Conservation (phyloP, 1,139 yeast genomes). For the Magnusiomyces magnusii region DNA sequence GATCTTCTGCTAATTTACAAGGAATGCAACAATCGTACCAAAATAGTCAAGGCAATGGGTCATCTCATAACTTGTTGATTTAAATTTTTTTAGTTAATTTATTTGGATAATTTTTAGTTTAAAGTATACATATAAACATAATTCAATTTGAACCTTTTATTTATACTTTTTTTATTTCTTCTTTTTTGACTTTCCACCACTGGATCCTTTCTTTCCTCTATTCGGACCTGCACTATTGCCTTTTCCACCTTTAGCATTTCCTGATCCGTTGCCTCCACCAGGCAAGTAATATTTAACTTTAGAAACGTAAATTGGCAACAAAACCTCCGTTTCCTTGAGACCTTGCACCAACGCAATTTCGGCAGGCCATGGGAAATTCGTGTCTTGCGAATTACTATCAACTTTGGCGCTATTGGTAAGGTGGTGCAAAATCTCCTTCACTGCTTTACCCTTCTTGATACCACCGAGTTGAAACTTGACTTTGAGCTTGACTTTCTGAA, state of each 20-base stretch:
- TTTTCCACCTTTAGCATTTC: slow-evolving; percentile 13
- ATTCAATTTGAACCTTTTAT: too few relatives aligned
- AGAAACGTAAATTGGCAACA: slow-evolving; percentile 46
- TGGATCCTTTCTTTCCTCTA: slow-evolving; percentile 2
- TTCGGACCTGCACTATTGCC: slow-evolving; percentile 11
- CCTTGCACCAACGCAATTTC: slow-evolving; percentile 54
- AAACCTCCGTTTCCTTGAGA: slow-evolving; percentile 49
- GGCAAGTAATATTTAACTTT: slow-evolving; percentile 33
- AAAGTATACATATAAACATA: not conserved
- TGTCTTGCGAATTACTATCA: slow-evolving; percentile 45
- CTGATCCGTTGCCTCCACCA: slow-evolving; percentile 15
- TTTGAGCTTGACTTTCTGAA: slow-evolving; percentile 69
- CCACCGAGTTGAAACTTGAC: slow-evolving; percentile 82
- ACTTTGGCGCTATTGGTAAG: slow-evolving; percentile 47
- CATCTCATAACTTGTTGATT: not conserved
- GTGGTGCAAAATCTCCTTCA: slow-evolving; percentile 56
- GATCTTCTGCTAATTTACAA: not conserved
- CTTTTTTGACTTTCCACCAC: slow-evolving; percentile 4
- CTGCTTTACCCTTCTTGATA: slow-evolving; percentile 82
- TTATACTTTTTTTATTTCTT: slow-evolving; percentile 5
- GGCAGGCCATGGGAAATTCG: slow-evolving; percentile 59
- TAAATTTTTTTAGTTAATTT: not conserved
- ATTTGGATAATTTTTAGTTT: too few relatives aligned
- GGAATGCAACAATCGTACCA: not conserved
- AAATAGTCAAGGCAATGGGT: not conserved